Conservation (phyloP, 2,329 filamentous ascomycete genomes). For the Phaeophleospora eucalypticola region DNA sequence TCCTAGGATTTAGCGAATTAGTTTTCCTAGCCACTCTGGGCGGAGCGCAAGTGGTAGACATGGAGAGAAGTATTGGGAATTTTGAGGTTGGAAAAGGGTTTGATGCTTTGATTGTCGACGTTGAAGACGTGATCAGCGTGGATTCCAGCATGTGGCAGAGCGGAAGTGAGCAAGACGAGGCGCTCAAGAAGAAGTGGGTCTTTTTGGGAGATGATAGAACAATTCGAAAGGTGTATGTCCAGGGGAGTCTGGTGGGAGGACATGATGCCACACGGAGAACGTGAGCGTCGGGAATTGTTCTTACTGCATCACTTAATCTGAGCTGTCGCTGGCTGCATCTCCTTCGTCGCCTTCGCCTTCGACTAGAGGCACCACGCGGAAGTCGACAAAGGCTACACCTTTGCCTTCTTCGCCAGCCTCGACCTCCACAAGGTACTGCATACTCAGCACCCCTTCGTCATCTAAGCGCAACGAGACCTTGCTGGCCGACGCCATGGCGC, state of each 20-base stretch:
- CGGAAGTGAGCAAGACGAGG: slow-evolving; percentile 3
- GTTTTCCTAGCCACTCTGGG: slow-evolving; percentile 61
- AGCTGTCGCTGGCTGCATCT: slow-evolving; percentile 17
- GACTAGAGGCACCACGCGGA: slow-evolving; percentile 72
- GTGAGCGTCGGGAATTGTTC: no score
- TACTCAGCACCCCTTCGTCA: slow-evolving; percentile 79
- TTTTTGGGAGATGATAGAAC: slow-evolving; percentile 16
- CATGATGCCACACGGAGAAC: slow-evolving; percentile 4
- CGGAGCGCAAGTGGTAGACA: slow-evolving; percentile 55
- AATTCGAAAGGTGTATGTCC: slow-evolving; percentile 13
- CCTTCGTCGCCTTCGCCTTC: slow-evolving; percentile 54
- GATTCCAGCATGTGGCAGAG: slow-evolving; percentile 9
- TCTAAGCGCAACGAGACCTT: slow-evolving; percentile 92
- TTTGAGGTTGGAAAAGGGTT: slow-evolving; percentile 60
- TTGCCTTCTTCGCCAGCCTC: slow-evolving; percentile 44
- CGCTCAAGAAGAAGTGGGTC: slow-evolving; percentile 18
- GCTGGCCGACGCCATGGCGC: slow-evolving; percentile 88
- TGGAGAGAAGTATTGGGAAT: slow-evolving; percentile 53
- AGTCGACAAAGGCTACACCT: slow-evolving; percentile 70
- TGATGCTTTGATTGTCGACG: slow-evolving; percentile 43
- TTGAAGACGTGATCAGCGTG: slow-evolving; percentile 14
- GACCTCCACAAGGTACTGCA: slow-evolving; percentile 94
- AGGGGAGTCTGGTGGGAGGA: slow-evolving; percentile 15
- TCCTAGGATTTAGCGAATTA: slow-evolving; percentile 25
- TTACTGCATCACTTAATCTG: neutral